Evolutionary conservation across 2,329 filamentous ascomycete species (phyloP).

Genomic region (Rutstroemia sp.): DNA sequence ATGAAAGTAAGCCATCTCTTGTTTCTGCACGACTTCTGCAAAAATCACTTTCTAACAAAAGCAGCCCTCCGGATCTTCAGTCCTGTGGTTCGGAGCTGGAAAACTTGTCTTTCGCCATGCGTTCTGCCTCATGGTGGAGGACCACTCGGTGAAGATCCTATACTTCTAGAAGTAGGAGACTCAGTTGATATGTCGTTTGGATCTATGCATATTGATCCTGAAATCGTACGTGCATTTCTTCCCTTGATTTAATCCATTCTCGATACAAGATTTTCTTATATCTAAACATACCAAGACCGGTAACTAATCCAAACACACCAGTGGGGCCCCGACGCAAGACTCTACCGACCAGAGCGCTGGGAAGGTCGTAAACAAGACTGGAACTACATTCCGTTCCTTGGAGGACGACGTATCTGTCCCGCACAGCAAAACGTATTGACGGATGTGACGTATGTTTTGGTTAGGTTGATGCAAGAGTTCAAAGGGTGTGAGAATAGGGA

Average conservation of each 20-base stretch:
- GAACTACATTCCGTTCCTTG: neutral
- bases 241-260: too few species aligned
- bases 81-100: neutral
- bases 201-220: neutral
- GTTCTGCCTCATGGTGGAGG: neutral
- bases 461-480: neutral
- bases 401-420: neutral
- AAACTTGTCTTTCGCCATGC: neutral
- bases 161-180: neutral
- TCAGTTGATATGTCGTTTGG: neutral
- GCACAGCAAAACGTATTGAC: neutral
- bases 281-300: too few species aligned
- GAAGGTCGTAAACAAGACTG: neutral
- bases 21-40: neutral
- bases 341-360: neutral
- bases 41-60: neutral
- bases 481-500: neutral
- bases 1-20: conserved; percentile 42
- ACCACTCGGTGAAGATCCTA: neutral
- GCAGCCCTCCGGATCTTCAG: neutral
- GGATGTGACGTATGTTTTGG: neutral
- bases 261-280: too few species aligned
- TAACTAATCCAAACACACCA: too few species aligned
- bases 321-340: neutral
- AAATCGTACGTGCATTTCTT: neutral